These are phyloP conservation scores for Lineolata rhizophorae DNA, from an alignment of 495 filamentous ascomycete species.

Conservation along the genomic window DNA sequence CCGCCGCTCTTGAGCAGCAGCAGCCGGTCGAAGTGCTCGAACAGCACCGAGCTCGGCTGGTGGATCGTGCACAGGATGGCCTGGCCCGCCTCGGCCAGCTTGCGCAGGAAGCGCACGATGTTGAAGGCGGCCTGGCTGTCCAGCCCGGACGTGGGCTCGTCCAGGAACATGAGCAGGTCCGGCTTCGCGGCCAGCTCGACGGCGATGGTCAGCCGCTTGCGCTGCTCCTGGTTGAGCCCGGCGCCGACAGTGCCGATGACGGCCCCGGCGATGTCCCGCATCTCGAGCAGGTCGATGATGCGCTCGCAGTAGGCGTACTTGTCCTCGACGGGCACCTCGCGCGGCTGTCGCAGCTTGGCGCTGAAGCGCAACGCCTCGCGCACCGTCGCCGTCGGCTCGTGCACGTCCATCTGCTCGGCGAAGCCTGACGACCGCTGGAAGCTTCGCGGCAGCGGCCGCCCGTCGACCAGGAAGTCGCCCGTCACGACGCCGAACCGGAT, in stretches of 20 bases:
- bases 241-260: slow-evolving; percentile 28
- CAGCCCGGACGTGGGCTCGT: slow-evolving; percentile 57
- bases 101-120: slow-evolving; percentile 40
- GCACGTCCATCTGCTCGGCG: slow-evolving; percentile 38
- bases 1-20: slow-evolving; percentile 48
- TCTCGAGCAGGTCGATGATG: slow-evolving; percentile 35
- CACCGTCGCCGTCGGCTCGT: slow-evolving; percentile 36
- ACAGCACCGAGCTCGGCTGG: slow-evolving; percentile 50
- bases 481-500: slow-evolving; percentile 29
- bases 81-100: slow-evolving; percentile 41
- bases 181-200: slow-evolving; percentile 48
- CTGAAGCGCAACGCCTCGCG: slow-evolving; percentile 38
- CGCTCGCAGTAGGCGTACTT: slow-evolving; percentile 38
- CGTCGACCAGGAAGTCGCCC: slow-evolving; percentile 33
- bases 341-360: slow-evolving; percentile 32
- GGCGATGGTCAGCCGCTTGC: slow-evolving; percentile 43
- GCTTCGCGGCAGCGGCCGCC: slow-evolving; percentile 16
- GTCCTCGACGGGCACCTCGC: slow-evolving; percentile 26
- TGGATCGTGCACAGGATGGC: slow-evolving; percentile 58
- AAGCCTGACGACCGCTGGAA: slow-evolving; percentile 25
- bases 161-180: slow-evolving; percentile 48
- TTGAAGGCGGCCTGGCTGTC: slow-evolving; percentile 42
- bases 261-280: slow-evolving; percentile 21
- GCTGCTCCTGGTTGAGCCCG: slow-evolving; percentile 36
- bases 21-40: slow-evolving; percentile 52